These are phyloP conservation scores for Coemansia sp. DNA, from an alignment of 192 early-diverging fungal species.

Conservation along the genomic window DNA sequence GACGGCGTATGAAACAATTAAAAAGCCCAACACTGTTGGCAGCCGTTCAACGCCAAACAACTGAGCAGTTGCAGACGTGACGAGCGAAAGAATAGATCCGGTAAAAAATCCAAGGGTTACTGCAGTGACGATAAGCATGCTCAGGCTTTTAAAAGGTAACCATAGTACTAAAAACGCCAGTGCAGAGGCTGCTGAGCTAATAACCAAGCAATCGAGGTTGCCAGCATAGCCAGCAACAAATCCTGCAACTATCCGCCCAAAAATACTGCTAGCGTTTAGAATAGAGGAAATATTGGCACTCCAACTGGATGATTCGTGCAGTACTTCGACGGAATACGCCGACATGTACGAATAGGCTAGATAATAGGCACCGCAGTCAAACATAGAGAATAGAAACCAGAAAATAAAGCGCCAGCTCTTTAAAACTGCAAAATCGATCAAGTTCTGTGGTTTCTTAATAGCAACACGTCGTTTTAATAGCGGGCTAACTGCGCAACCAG, in stretches of 20 bases:
- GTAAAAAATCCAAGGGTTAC: constrained; percentile 21
- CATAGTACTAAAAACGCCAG: constrained; percentile 27
- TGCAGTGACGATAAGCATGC: constrained; percentile 13
- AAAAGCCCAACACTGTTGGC: constrained; percentile 27
- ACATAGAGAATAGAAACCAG: constrained; percentile 16
- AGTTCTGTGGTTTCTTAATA: constrained; percentile 11
- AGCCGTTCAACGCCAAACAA: constrained; percentile 29
- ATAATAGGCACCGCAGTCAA: constrained; percentile 20
- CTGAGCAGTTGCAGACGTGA: constrained; percentile 20
- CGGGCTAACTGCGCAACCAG: background rate
- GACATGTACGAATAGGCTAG: constrained; percentile 29
- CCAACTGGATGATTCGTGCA: constrained; percentile 10
- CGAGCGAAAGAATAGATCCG: constrained; percentile 19
- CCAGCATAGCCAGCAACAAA: constrained; percentile 21
- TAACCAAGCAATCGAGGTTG: constrained; percentile 14
- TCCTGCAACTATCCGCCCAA: constrained; percentile 28
- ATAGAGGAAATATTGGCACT: constrained; percentile 38
- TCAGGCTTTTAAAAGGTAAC: constrained; percentile 25
- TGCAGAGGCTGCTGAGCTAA: constrained; percentile 1
- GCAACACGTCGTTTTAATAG: constrained; percentile 24
- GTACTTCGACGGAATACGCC: constrained; percentile 16
- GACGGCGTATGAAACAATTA: constrained; percentile 20
- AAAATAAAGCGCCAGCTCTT: constrained; percentile 20
- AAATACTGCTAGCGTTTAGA: constrained; percentile 24
- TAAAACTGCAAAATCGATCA: constrained; percentile 17